phyloP scores from a whole-genome alignment of 495 filamentous ascomycete species.

The Penicillium tannophilum region DNA sequence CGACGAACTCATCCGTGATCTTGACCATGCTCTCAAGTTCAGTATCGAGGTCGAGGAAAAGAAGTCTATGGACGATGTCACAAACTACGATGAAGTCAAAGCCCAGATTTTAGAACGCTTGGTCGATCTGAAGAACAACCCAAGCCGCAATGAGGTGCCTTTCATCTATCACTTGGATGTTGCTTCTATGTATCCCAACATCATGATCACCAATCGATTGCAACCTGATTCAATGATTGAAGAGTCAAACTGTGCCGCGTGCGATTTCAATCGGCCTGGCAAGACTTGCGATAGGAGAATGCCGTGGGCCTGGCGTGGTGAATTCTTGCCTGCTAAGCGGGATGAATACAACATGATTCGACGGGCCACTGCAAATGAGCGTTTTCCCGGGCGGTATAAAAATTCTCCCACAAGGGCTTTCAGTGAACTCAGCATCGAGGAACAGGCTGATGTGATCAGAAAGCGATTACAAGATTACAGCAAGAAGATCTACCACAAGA shows the following conservation, averaged over 20 bases:
- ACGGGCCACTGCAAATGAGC: slow-evolving; percentile 88
- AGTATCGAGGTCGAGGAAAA: slow-evolving; percentile 93
- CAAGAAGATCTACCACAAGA: slow-evolving; percentile 99
- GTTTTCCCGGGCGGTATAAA: slow-evolving; percentile 75
- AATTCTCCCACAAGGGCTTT: slow-evolving; percentile 73
- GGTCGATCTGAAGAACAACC: slow-evolving; percentile 73
- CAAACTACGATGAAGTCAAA: slow-evolving; percentile 92
- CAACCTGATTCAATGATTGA: slow-evolving; percentile 98
- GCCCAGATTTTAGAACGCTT: slow-evolving; percentile 76
- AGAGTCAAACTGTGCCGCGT: slow-evolving; percentile 94
- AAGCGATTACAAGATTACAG: slow-evolving; percentile 91
- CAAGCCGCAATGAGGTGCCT: slow-evolving; percentile 79
- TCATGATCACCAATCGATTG: slow-evolving; percentile 98
- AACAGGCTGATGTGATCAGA: slow-evolving; percentile 79
- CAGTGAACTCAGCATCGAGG: slow-evolving; percentile 76
- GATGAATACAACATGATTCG: slow-evolving; percentile 99
- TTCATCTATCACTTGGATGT: slow-evolving; percentile 98
- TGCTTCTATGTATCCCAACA: slow-evolving; percentile 99
- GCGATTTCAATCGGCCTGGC: slow-evolving; percentile 96
- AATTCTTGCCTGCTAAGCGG: slow-evolving; percentile 92
- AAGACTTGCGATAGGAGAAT: slow-evolving; percentile 95
- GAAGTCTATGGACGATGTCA: slow-evolving; percentile 86
- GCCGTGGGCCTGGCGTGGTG: slow-evolving; percentile 98
- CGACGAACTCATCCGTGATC: slow-evolving; percentile 82
- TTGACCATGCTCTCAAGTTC: slow-evolving; percentile 90